These are phyloP conservation scores for Candida awuae DNA, from an alignment of 805 yeast species.

Conservation along the genomic window DNA sequence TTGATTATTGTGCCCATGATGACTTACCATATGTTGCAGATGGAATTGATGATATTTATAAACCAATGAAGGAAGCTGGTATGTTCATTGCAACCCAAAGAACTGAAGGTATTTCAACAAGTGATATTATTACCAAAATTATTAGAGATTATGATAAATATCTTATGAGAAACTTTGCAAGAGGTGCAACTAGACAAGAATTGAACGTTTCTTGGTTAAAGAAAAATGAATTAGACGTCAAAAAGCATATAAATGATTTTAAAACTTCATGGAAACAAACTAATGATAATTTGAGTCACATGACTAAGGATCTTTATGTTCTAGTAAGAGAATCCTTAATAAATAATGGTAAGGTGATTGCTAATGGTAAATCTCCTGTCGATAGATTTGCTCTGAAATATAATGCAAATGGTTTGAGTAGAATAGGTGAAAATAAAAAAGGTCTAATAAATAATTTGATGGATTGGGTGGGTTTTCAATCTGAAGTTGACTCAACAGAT, in stretches of 20 bases:
- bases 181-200: constrained; percentile 96
- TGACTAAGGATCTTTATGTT: constrained; percentile 74
- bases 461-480: constrained; percentile 30
- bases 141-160: constrained; percentile 95
- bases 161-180: constrained; percentile 91
- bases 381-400: constrained; percentile 59
- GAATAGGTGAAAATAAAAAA: constrained; percentile 17
- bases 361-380: constrained; percentile 40
- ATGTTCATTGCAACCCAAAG: constrained; percentile 91
- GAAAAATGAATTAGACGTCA: constrained; percentile 91
- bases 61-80: constrained; percentile 84
- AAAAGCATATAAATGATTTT: constrained; percentile 82
- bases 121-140: constrained; percentile 91
- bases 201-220: constrained; percentile 95
- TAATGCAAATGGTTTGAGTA: constrained; percentile 43
- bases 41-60: constrained; percentile 87
- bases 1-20: constrained; percentile 97
- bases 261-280: constrained; percentile 78
- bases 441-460: constrained; percentile 29
- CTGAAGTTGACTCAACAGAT: constrained; percentile 19
- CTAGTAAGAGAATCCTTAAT: constrained; percentile 69
- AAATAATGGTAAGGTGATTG: constrained; percentile 11
- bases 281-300: constrained; percentile 56
- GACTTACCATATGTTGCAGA: constrained; percentile 88
- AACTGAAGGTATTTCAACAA: constrained; percentile 93